Evolutionary conservation across 371 early-diverging fungal species (phyloP), one percentile per base, ranked within the genome.

Genomic region (Mortierella sp.): DNA sequence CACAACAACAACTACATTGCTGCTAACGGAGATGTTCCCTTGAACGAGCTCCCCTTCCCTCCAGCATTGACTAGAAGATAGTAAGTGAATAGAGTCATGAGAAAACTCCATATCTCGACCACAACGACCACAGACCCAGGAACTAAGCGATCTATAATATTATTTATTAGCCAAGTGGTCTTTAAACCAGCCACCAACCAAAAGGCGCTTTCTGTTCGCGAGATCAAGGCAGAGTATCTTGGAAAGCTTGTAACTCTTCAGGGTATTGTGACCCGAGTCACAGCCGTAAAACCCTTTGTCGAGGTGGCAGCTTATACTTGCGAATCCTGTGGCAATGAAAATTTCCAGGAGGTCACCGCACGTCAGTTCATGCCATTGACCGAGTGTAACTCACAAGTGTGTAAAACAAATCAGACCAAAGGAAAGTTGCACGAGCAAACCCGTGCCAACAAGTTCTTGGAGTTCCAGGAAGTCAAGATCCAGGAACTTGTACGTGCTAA

Each of bases 321-420:
- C 88, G 99, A 99, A 76, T 88, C 92, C 45, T 99, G 99, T 87
- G 99, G 99, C 16, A 87, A 91, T 84, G 99, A 99, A 87, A 94
- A 97, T 61, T 99, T 98, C 87, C 98, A 99, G 88, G 97, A 97
- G 84, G 95, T 99, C 67, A 94, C 90, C 45, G 84, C 88, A 53
- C 89, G 91, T 64, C 92, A 93, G 65, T 97, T 95, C 84, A 93
- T 92, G 59, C 96, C 98, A 4, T 79, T 98, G 41, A 89, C 91
- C n/a, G 95, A 97, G 74, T 99, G 99, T 86, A 88, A 87, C 41
- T 94, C 96, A 32, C 90, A 89, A 62, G 90, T 90, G 63, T 99
- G 99, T 87, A 92, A 91, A 64, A 90, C 85, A 38, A 97, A 97
- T 83, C 90, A 91, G 43, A 84, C 92, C 22, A 94, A 93, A 76